A percentile compares a stretch with the other conserved stretches of the same genome.
These are phyloP conservation scores for Cicer judaicum DNA, from an alignment of 306 rosid species.

Conservation along the genomic window DNA sequence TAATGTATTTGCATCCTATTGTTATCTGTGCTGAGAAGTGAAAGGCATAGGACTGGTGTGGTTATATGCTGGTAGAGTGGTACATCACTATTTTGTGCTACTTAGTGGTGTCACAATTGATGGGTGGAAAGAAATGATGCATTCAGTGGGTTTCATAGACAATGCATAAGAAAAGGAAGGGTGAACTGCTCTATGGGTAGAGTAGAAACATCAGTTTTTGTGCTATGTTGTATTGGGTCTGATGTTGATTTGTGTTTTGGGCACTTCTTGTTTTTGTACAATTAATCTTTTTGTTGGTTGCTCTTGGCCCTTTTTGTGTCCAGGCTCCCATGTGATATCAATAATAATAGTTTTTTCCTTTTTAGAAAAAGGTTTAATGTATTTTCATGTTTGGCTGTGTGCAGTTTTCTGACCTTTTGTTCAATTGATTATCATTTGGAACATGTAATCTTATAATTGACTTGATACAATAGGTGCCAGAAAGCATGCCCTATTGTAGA, in stretches of 20 bases:
- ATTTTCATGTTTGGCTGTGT: background rate
- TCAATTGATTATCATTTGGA: constrained; percentile 10
- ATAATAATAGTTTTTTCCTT: too few species aligned
- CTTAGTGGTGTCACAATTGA: too few species aligned
- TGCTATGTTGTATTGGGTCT: background rate
- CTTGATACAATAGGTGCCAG: background rate
- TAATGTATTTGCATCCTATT: background rate
- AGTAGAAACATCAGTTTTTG: background rate
- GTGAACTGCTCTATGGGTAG: background rate
- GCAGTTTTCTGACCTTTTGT: constrained; percentile 19
- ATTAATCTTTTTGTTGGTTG: too few species aligned
- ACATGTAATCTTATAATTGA: background rate
- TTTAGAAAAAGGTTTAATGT: too few species aligned
- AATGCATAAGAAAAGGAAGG: background rate
- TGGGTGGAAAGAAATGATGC: too few species aligned
- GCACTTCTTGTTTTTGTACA: background rate
- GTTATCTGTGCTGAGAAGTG: background rate
- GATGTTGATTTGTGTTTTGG: background rate
- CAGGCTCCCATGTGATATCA: too few species aligned
- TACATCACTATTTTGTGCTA: too few species aligned
- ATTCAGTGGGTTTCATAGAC: background rate
- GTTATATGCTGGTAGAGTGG: too few species aligned
- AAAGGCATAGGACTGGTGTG: background rate
- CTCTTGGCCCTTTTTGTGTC: too few species aligned
- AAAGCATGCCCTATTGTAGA: background rate